Percentiles rank a stretch among this genome's conserved stretches.
Conservation (phyloP, 148 eudicot species). For the Beta vulgaris region DNA sequence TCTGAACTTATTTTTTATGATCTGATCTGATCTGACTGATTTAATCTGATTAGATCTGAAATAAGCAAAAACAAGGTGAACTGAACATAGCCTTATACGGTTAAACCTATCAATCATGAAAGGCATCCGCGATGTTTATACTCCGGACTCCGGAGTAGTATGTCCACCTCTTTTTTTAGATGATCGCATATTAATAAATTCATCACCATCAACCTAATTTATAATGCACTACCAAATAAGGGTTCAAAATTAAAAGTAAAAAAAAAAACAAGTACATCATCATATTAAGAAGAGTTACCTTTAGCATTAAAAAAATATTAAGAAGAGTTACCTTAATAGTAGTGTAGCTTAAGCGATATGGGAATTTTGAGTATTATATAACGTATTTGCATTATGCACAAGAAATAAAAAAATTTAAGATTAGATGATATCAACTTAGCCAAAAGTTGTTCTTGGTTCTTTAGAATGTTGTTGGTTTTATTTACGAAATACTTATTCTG, state of each 20-base stretch:
- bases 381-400: constrained; percentile 18
- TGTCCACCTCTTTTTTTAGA: constrained; percentile 22
- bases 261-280: background rate
- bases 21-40: too few relatives aligned
- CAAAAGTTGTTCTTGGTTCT: too few relatives aligned
- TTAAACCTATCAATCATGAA: constrained; percentile 24
- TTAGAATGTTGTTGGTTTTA: too few relatives aligned
- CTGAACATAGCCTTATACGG: too few relatives aligned
- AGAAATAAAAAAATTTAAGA: background rate
- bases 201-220: background rate
- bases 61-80: too few relatives aligned
- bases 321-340: constrained; percentile 21
- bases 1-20: too few relatives aligned
- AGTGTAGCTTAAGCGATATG: constrained; percentile 9
- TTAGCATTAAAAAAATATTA: too few relatives aligned
- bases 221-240: background rate
- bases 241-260: too few relatives aligned
- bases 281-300: background rate
- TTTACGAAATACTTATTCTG: too few relatives aligned
- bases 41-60: too few relatives aligned
- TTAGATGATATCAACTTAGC: background rate
- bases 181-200: too few relatives aligned
- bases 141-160: constrained; percentile 16
- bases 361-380: background rate
- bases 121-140: constrained; percentile 14